Evolutionary conservation across 257 asterid genomes (phyloP).

Genomic region (Echium plantagineum): DNA sequence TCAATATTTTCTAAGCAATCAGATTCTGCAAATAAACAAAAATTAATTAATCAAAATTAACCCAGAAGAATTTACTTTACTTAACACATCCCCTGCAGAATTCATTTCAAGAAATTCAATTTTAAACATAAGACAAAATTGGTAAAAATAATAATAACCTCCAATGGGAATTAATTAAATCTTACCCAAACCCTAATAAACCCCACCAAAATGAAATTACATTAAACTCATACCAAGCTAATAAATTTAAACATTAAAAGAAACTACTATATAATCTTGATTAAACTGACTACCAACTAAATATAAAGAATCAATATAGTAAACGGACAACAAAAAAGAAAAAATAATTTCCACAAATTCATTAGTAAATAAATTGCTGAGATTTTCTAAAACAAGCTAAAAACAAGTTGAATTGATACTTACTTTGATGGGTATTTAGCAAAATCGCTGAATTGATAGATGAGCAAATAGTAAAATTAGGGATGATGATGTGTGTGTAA

Average conservation of each 20-base stretch:
- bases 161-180: no score
- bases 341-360: constrained; percentile 20
- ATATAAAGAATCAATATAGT: constrained; percentile 5
- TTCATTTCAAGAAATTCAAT: constrained; percentile 2
- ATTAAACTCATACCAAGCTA: constrained; percentile 1
- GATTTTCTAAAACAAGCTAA: not conserved
- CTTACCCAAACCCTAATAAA: no score
- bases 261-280: not conserved
- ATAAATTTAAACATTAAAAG: constrained; percentile 8
- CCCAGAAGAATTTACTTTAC: not conserved
- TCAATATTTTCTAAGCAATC: constrained; percentile 8
- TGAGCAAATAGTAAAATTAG: constrained; percentile 21
- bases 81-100: not conserved
- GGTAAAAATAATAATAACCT: not conserved
- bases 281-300: constrained; percentile 7
- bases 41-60: not conserved
- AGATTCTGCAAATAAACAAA: constrained; percentile 17
- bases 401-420: not conserved
- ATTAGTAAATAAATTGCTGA: constrained; percentile 5
- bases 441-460: constrained; percentile 7
- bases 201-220: no score
- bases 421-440: not conserved
- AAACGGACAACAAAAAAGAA: not conserved
- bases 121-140: not conserved
- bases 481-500: not conserved